These are phyloP conservation scores for Pestalotiopsis sp. DNA, from an alignment of 2,329 filamentous ascomycete species.

Conservation along the genomic window DNA sequence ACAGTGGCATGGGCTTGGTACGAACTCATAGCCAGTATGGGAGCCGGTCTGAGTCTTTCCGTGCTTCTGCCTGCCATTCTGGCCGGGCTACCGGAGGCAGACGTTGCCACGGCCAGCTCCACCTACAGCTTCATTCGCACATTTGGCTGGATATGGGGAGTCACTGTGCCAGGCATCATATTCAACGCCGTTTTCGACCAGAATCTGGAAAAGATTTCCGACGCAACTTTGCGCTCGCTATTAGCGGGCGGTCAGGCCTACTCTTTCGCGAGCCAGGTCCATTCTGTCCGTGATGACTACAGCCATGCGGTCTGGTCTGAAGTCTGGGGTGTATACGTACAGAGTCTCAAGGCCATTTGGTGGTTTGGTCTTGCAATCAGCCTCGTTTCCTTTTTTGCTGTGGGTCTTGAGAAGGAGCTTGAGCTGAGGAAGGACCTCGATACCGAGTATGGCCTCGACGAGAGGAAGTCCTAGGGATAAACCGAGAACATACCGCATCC, in stretches of 20 bases:
- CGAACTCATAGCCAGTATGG: conserved; percentile 32
- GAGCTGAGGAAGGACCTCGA: not conserved
- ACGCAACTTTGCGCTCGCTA: not conserved
- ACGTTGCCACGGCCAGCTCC: conserved; percentile 17
- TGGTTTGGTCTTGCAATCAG: not conserved
- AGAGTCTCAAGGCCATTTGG: not conserved
- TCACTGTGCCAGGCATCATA: conserved; percentile 40
- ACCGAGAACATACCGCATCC: no score
- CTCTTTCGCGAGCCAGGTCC: not conserved
- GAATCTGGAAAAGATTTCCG: not conserved
- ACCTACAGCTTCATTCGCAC: not conserved
- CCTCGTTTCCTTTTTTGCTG: not conserved
- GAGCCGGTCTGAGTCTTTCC: conserved; percentile 37
- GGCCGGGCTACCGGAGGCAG: conserved; percentile 30
- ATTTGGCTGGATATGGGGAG: conserved; percentile 41
- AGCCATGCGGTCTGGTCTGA: not conserved
- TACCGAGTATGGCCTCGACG: conserved; percentile 4
- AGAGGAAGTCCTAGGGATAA: not conserved
- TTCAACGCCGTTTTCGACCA: conserved; percentile 27
- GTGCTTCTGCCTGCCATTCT: conserved; percentile 41
- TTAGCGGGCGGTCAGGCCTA: not conserved
- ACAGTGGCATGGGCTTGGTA: not conserved
- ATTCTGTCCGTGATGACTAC: not conserved
- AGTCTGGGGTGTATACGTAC: not conserved
- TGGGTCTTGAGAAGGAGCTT: not conserved